Base-by-base conservation (phyloP, 495 filamentous ascomycete genomes). In the Hypoxylon subgilvum region DNA sequence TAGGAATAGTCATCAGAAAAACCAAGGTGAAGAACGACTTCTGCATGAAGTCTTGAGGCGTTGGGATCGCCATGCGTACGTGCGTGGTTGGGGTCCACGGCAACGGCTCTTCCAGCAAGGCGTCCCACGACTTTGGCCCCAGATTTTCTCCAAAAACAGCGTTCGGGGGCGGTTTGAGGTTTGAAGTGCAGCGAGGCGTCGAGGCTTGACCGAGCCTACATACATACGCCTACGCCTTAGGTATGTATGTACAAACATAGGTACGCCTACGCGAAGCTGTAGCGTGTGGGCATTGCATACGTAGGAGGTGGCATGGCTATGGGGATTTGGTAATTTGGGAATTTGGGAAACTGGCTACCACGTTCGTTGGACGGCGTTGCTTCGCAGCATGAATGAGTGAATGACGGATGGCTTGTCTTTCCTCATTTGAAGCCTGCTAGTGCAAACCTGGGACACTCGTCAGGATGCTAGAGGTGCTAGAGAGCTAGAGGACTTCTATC, bases 331-430 rank as follows among this genome's bases (percentile, higher is more conserved):
- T n/a, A n/a, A n/a, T n/a, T n/a, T n/a, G n/a, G n/a, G n/a, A n/a
- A n/a, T n/a, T n/a, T n/a, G n/a, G 22, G 43, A 57, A 57, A 58
- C 48, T 63, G 53, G 60, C 48, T 57, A 63, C 60, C 22, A 21
- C 35, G 21, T 52, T 51, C 39, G 40, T 39, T 58, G 55, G 55
- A 44, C 47, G 47, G 40, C 47, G 34, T 52, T 42, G 48, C 53
- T 49, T 58, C 25, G 41, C 19, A 18, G 38, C 38, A 57, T 53
- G 52, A 57, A 54, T 50, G 43, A 36, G n/a, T n/a, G n/a, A n/a
- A n/a, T n/a, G n/a, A n/a, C n/a, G n/a, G n/a, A n/a, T n/a, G n/a
- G n/a, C 38, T 49, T 17, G 36, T n/a, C 21, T 18, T 50, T n/a
- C 53, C 28, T 49, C 36, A 48, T 43, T 56, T 25, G 36, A 21